Evolutionary conservation across 2,329 filamentous ascomycete genomes (phyloP), one percentile per base, ranked within the genome.

Genomic region (Trichoderma atroviride): DNA sequence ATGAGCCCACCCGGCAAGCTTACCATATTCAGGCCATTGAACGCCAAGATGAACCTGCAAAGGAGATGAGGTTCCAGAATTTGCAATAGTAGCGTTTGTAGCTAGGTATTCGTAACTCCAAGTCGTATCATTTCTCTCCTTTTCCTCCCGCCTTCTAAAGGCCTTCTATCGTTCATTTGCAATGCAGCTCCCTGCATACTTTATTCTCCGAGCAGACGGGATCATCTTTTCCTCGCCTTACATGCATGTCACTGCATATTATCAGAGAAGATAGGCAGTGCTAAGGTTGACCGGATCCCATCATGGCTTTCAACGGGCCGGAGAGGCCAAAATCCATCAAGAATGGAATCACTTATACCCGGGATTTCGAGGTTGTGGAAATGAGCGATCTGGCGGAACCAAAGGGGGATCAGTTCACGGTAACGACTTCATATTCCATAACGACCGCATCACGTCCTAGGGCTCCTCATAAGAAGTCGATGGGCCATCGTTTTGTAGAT

Each of bases 261-360:
- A 22, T 40, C 2, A 55, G 11, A 24, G n/a, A 50, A 11, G 10
- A 40, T 11, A 19, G 43, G 29, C 16, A 50, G 47, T 13, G 1
- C 22, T 5, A n/a, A 40, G 29, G 14, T 33, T 47, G 31, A n/a
- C 33, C 16, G 10, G 16, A 60, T 29, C 37, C 47, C n/a, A 63
- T 7, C 9, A 63, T 63, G 60, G 47, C 60, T 14, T 63, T 33
- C 16, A 33, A 63, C 22, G 60, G 55, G 14, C 60, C 60, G 16
- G 60, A 63, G 33, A 63, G 55, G 47, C 60, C 60, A 37, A 63
- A 63, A 35, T 63, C 60, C 60, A 35, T 40, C 47, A 63, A 63
- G 35, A 63, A 63, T 63, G 60, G 60, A 19, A 63, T 63, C 47
- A 63, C 60, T 55, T 63, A 63, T 19, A 63, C 60, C 16, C 50